A percentile compares a stretch with the other conserved stretches of the same genome.
Evolutionary conservation across 2,329 filamentous ascomycete species (phyloP).

Genomic region (Sporothrix sp.): DNA sequence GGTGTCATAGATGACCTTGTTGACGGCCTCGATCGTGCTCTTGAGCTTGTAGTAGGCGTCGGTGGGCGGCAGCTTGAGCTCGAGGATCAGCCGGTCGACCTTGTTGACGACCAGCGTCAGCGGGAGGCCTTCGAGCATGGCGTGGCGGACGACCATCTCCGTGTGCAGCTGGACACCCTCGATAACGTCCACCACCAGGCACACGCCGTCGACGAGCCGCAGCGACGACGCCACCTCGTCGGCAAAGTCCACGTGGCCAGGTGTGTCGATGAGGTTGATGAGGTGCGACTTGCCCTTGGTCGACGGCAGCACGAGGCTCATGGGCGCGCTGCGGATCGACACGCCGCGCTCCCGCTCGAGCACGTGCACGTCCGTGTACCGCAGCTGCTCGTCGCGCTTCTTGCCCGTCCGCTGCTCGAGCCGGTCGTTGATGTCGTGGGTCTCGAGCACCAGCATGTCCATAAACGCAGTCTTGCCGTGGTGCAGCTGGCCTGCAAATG

Average conservation of each 20-base stretch:
- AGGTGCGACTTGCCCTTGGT: conserved; percentile 92
- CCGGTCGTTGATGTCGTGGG: conserved; percentile 73
- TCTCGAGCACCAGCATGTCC: conserved; percentile 96
- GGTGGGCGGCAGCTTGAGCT: conserved; percentile 84
- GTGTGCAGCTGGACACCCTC: conserved; percentile 99
- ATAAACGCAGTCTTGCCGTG: conserved; percentile 97
- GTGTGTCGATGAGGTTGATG: conserved; percentile 90
- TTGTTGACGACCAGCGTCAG: conserved; percentile 92
- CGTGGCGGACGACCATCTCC: conserved; percentile 94
- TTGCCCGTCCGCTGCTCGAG: conserved; percentile 73
- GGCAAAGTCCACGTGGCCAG: conserved; percentile 96
- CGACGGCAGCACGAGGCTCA: conserved; percentile 82
- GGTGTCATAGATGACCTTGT: conserved; percentile 84
- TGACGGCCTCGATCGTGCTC: conserved; percentile 97
- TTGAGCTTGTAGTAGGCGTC: conserved; percentile 99
- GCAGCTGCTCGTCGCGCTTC: conserved; percentile 76
- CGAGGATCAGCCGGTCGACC: conserved; percentile 88
- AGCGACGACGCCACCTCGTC: conserved; percentile 89
- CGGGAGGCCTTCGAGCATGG: conserved; percentile 79
- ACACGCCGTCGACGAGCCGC: conserved; percentile 81
- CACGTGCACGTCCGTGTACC: conserved; percentile 89
- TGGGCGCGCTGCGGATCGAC: conserved; percentile 86
- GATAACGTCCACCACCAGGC: conserved; percentile 88
- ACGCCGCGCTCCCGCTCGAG: conserved; percentile 82
- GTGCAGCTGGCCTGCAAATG: conserved; percentile 84